Base-by-base conservation (phyloP, 345 rosid species). In the Lenwebbia sp. region DNA sequence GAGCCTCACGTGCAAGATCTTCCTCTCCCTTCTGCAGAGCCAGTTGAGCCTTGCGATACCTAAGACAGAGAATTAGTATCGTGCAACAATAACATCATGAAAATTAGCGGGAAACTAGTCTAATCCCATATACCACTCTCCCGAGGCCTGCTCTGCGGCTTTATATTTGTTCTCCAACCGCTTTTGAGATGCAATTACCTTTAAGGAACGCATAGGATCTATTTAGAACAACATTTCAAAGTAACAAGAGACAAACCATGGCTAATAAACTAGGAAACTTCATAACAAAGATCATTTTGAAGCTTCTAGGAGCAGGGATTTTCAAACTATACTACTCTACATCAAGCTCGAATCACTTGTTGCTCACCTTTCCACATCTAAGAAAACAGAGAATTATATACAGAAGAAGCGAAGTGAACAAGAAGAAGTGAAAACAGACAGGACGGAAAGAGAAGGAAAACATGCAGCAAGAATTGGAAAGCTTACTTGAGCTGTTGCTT, bases 1-100 rank as follows among this genome's bases (percentile, higher is more conserved):
- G 94, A 58, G 96, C 96, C 90, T 94, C 98, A 65, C 98, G 95
- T 85, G 98, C 98, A 83, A 95, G 96, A 92, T 93, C 96, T 90
- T 95, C 98, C 57, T 95, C 95, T 78, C 98, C 98, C 89, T 91
- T 95, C 62, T 92, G 90, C 85, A 95, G 96, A 88, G 98, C 96
- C 78, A 95, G 89, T 76, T 95, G 96, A 85, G 96, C 98, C 88
- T 90, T 94, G 9, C 94, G 95, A 83, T 95, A 95, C 98, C 98
- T 95, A 28, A 83, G 84, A 53, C 28, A 37, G 19, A 86, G 22
- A 88, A 57, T 65, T 6, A 41, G 70, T 21, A 23, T 54, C 12
- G 9, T 44, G 37, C 26, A 55, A 28, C 50, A 57, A 49, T 37
- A 62, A 57, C 4, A n/a, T n/a, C 23, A 25, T 15, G 53, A 62